Base-by-base conservation (phyloP, 192 early-diverging fungal species). In the Thamnidium elegans region DNA sequence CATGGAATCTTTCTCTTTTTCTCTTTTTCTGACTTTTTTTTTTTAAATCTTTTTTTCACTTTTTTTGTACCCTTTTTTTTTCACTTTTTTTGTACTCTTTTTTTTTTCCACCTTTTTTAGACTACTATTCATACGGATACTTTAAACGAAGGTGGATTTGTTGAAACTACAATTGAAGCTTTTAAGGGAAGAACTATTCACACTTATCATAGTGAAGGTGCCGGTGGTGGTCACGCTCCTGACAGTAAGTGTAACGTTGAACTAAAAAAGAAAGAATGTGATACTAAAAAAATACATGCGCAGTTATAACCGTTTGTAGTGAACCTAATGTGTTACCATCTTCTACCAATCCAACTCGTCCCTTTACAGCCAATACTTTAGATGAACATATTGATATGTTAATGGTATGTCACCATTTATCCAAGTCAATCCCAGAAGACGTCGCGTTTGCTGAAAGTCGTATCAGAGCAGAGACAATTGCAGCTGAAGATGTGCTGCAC, bases 321-420 rank as follows among this genome's bases (percentile, higher is more conserved):
- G 82, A 89, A 39, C 74, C 82, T 31, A 92, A 93, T 55, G 94
- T 98, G 4, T 86, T 98, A 42, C 96, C 96, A 14, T 91, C 90
- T 17, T 93, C 91, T 34, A 98, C 96, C 19, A 98, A 95, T 54
- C 96, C 96, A 0, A 98, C 96, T 3, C 80, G 94, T 14, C 93
- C 94, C 1, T 98, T 81, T 68, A 96, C 96, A 56, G 74, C 79
- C 32, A 98, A 98, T 77, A 98, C 96, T 7, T 80, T 95, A 50
- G 96, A 98, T 77, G 96, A 98, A 69, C 96, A 98, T 73, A 80
- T 98, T 26, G 96, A 98, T 67, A 96, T 98, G 96, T 81, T 98
- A 17, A 96, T 96, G 94, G 92, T 96, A 9, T 98, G 96, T 72
- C 96, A 98, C 72, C 96, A 98, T 71, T 77, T 98, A 58, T 89